These are phyloP conservation scores for Gliomastix tumulicola DNA, from an alignment of 2,329 filamentous ascomycete species.

Conservation along the genomic window DNA sequence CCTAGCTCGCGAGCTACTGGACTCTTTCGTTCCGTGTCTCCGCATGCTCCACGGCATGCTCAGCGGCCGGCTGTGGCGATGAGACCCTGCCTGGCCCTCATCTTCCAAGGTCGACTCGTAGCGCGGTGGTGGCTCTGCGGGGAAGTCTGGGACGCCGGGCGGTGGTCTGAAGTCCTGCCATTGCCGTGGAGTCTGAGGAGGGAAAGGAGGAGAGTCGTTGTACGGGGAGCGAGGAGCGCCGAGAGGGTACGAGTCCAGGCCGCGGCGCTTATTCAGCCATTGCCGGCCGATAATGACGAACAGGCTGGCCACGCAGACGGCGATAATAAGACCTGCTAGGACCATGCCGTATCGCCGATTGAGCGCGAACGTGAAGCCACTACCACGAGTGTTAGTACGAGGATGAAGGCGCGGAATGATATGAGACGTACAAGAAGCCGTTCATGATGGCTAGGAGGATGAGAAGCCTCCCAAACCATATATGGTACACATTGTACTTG, in stretches of 20 bases:
- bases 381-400: too few relatives aligned
- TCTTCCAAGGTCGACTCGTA: slow-evolving; percentile 2
- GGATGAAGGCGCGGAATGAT: too few relatives aligned
- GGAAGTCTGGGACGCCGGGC: background rate
- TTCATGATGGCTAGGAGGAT: slow-evolving; percentile 48
- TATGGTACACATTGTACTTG: slow-evolving; percentile 44
- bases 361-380: slow-evolving; percentile 50
- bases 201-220: background rate
- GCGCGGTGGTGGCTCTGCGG: slow-evolving; percentile 3
- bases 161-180: too few relatives aligned
- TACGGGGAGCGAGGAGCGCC: slow-evolving; percentile 1
- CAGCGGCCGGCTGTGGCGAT: too few relatives aligned
- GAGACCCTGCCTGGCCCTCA: too few relatives aligned
- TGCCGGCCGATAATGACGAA: slow-evolving; percentile 21
- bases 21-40: too few relatives aligned
- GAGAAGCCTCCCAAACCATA: slow-evolving; percentile 49
- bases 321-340: slow-evolving; percentile 38
- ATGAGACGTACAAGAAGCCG: slow-evolving; percentile 43
- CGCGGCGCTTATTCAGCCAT: slow-evolving; percentile 12
- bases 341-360: slow-evolving; percentile 38
- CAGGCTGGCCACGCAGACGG: slow-evolving; percentile 32
- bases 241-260: background rate
- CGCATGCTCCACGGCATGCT: too few relatives aligned
- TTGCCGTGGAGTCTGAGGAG: background rate
- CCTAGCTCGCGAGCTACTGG: too few relatives aligned